These are phyloP conservation scores for sorghum (Sorghum bicolor) DNA, from an alignment of 176 grass and related monocot genomes.

Conservation along the genomic window Sorghum_bicolor_NCBIv3 NC_012871.2:70218001-70218500, in stretches of 20 bases:
- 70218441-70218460: conserved; percentile 35
- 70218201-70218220: conserved; percentile 46
- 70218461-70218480: conserved; percentile 27
- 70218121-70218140: conserved; percentile 44
- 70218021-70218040: conserved; percentile 52
- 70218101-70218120: conserved; percentile 32
- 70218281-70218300: conserved; percentile 49
- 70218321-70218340: conserved; percentile 40
- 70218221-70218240: conserved; percentile 51
- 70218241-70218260: conserved; percentile 54
- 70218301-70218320: conserved; percentile 58
- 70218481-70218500: conserved; percentile 24
- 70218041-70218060: conserved; percentile 42
- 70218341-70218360: conserved; percentile 35
- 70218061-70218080: conserved; percentile 55
- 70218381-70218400: conserved; percentile 31
- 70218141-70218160: conserved; percentile 57
- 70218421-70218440: conserved; percentile 40
- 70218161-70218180: conserved; percentile 50
- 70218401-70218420: conserved; percentile 23
- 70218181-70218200: conserved; percentile 55
- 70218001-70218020: conserved; percentile 48
- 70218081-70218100: conserved; percentile 47
- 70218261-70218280: conserved; percentile 43
- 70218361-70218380: conserved; percentile 34